phyloP scores from a whole-genome alignment of 1,284 basidiomycete species.

The Tilletiopsis washingtonensis region DNA sequence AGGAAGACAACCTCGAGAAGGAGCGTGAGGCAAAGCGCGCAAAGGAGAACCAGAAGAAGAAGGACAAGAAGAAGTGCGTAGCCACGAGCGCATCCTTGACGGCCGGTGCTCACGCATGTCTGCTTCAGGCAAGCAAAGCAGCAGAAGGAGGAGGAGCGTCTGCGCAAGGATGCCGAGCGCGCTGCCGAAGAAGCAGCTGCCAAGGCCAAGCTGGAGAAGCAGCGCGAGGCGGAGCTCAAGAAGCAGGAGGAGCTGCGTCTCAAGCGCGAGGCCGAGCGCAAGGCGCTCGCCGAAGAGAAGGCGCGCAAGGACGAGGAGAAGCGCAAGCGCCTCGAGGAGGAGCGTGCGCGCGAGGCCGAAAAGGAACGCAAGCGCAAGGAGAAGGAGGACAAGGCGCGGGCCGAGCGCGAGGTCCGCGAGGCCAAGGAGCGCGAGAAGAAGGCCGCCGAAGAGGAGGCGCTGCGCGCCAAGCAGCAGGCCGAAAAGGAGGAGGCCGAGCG shows the following conservation, averaged over 20 bases:
- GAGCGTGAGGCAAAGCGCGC: conserved; percentile 88
- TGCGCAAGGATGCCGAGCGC: conserved; percentile 62
- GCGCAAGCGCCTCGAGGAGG: conserved; percentile 52
- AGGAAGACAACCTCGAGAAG: conserved; percentile 69
- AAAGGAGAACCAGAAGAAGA: conserved; percentile 95
- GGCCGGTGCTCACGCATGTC: neutral
- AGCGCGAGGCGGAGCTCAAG: conserved; percentile 50
- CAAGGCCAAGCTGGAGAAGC: conserved; percentile 61
- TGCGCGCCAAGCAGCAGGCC: conserved; percentile 8
- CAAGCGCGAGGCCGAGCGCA: conserved; percentile 51
- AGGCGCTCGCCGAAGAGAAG: conserved; percentile 65
- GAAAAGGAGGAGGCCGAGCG: conserved; percentile 18
- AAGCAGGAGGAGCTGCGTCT: conserved; percentile 64
- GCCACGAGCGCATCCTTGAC: neutral
- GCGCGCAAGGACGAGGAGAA: conserved; percentile 51
- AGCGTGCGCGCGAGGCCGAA: conserved; percentile 51
- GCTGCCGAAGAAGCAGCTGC: conserved; percentile 51
- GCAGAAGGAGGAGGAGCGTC: conserved; percentile 77
- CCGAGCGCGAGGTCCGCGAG: conserved; percentile 29
- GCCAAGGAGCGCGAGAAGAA: conserved; percentile 14
- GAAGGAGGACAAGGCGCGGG: conserved; percentile 59
- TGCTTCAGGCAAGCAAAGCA: conserved; percentile 85
- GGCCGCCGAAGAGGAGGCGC: conserved; percentile 52
- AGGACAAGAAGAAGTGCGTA: conserved; percentile 82
- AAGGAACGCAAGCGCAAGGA: conserved; percentile 61